Conservation (phyloP, 352 stramenopile species). For the Pythium oligandrum region DNA sequence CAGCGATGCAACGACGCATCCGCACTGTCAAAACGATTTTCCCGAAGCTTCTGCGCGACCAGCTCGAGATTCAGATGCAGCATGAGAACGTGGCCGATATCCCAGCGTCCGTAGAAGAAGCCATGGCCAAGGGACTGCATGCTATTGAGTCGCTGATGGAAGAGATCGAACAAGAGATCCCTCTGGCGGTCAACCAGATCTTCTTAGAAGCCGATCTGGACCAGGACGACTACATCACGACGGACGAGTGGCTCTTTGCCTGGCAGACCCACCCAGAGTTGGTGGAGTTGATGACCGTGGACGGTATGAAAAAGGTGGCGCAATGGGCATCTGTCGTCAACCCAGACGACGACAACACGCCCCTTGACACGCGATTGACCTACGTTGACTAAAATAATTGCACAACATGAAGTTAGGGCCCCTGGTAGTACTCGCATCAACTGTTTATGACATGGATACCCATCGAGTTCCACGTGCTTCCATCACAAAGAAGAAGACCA, state of each 20-base stretch:
- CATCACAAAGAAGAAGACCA: no score
- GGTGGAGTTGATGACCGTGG: slow-evolving; percentile 79
- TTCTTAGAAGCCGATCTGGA: slow-evolving; percentile 74
- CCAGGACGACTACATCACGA: slow-evolving; percentile 72
- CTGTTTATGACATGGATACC: no score
- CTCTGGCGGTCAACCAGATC: slow-evolving; percentile 79
- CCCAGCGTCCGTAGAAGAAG: slow-evolving; percentile 35
- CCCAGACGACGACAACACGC: slow-evolving; percentile 16
- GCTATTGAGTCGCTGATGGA: slow-evolving; percentile 68
- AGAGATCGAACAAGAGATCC: slow-evolving; percentile 79
- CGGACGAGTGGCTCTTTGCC: slow-evolving; percentile 80
- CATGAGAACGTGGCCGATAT: slow-evolving; percentile 33
- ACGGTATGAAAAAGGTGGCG: slow-evolving; percentile 82
- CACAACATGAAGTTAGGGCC: no score
- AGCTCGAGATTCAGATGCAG: slow-evolving; percentile 62
- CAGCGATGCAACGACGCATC: slow-evolving; percentile 65
- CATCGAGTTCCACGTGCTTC: no score
- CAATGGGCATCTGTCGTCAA: slow-evolving; percentile 69
- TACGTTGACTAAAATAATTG: slow-evolving; percentile 43
- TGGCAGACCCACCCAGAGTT: slow-evolving; percentile 79
- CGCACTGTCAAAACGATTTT: slow-evolving; percentile 72
- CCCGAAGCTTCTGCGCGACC: slow-evolving; percentile 63
- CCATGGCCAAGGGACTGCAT: slow-evolving; percentile 44
- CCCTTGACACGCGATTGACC: slow-evolving; percentile 45
- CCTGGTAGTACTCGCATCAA: no score